These are phyloP conservation scores for Brasenia schreberi DNA, from an alignment of 164 flowering plant genomes.

Conservation along the genomic window DNA sequence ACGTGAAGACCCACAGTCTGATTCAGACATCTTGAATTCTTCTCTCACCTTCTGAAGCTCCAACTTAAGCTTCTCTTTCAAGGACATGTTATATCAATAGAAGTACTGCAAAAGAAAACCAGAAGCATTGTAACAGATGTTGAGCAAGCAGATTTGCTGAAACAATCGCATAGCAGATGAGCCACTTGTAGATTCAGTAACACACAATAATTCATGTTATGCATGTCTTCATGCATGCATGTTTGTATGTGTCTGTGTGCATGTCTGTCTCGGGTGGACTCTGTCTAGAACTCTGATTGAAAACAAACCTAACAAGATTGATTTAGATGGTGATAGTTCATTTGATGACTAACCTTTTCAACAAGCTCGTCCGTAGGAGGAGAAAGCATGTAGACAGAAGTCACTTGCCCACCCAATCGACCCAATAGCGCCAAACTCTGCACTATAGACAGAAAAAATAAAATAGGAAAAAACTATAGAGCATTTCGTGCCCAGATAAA, in stretches of 20 bases:
- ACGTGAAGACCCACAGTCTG: conserved; percentile 95
- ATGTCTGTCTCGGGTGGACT: too few species aligned
- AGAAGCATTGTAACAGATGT: background rate
- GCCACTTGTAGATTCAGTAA: too few species aligned
- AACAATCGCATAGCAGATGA: too few species aligned
- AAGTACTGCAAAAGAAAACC: conserved; percentile 51
- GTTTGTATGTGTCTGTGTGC: too few species aligned
- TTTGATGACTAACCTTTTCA: conserved; percentile 44
- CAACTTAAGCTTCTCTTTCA: conserved; percentile 70
- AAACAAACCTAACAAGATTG: too few species aligned
- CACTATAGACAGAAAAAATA: conserved; percentile 21
- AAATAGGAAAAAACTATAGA: background rate
- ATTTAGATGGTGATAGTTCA: background rate
- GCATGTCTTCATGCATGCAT: too few species aligned
- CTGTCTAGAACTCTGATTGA: too few species aligned
- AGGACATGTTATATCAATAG: conserved; percentile 91
- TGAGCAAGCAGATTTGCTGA: too few species aligned
- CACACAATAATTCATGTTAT: too few species aligned
- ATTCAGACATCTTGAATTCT: conserved; percentile 86
- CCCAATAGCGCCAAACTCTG: conserved; percentile 30
- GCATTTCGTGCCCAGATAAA: background rate
- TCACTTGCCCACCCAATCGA: conserved; percentile 17
- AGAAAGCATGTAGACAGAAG: conserved; percentile 25
- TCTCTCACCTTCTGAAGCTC: conserved; percentile 76
- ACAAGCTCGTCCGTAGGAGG: conserved; percentile 78